Evolutionary conservation across 495 filamentous ascomycete genomes (phyloP), one percentile per base, ranked within the genome.

Genomic region (Tuber borchii): DNA sequence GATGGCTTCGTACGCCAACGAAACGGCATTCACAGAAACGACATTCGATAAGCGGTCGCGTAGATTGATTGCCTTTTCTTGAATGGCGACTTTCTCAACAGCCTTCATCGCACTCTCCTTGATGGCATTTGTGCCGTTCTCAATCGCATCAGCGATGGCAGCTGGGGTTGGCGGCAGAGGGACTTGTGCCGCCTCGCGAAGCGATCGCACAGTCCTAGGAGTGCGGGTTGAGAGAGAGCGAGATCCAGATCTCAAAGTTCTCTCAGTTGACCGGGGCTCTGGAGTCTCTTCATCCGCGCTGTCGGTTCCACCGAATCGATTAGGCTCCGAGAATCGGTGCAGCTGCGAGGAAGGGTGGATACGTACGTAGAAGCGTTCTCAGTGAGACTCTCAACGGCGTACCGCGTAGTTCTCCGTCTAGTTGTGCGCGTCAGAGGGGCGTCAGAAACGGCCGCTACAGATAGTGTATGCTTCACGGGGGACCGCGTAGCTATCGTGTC

Each of bases 151-250:
- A n/a, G 91, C 92, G 70, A 98, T 90, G 70, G 92, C 88, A 31
- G 93, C 90, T 0, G 95, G 95, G 0, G 93, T 95, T 1, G 94
- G 90, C 5, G 95, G 95, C 45, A 97, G 86, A 9, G 88, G 86
- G 74, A 90, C 84, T 76, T 85, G 86, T 68, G 84, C 83, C 26
- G 88, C 86, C 37, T 80, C 81, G 6, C 79, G 78, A 84, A 87
- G 79, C 19, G 86, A 83, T 74, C 89, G 87, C 12, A 87, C 86
- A 78, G 87, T 85, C 51, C 83, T 86, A 7, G 90, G 90, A 26
- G 91, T 90, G 76, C 88, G 90, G 70, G 86, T 86, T 5, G 85
- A 78, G 31, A 82, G 71, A 37, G 75, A 74, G 61, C 80, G 80
- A 20, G 80, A 82, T 12, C 80, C 74, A 69, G 80, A 82, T 34